These are phyloP conservation scores for Yamadazyma membranifaciens DNA, from an alignment of 1,139 yeast genomes.

Conservation along the genomic window DNA sequence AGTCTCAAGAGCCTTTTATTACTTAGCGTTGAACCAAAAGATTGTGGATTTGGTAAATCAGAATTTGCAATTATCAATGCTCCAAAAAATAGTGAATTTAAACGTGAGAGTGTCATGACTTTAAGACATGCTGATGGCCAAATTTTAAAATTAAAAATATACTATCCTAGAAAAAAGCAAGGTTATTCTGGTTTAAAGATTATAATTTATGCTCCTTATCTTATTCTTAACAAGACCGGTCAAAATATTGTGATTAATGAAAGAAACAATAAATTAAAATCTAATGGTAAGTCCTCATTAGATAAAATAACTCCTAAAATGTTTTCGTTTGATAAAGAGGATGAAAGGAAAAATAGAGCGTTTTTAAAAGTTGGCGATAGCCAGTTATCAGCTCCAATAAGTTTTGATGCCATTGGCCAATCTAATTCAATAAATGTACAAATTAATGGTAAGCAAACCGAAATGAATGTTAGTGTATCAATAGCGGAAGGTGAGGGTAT, in stretches of 20 bases:
- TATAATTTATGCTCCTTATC: conserved; percentile 79
- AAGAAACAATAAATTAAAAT: conserved; percentile 49
- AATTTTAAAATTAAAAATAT: conserved; percentile 57
- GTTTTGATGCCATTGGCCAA: conserved; percentile 91
- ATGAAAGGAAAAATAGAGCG: conserved; percentile 67
- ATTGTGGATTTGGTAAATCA: conserved; percentile 64
- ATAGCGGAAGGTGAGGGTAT: conserved; percentile 87
- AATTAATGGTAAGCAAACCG: conserved; percentile 57
- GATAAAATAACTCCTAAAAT: conserved; percentile 54
- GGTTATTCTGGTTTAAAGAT: conserved; percentile 57
- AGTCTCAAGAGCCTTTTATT: conserved; percentile 69
- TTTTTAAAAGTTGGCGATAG: conserved; percentile 69
- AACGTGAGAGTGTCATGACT: conserved; percentile 51
- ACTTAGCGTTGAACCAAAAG: conserved; percentile 67
- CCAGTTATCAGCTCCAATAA: conserved; percentile 70
- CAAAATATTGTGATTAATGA: conserved; percentile 61
- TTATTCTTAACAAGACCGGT: conserved; percentile 79
- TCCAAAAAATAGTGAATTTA: conserved; percentile 52
- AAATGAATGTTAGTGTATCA: conserved; percentile 72
- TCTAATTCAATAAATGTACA: conserved; percentile 64
- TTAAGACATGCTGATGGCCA: conserved; percentile 65
- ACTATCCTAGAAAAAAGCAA: conserved; percentile 51
- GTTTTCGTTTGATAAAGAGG: conserved; percentile 75
- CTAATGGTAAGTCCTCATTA: conserved; percentile 26
- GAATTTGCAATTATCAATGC: conserved; percentile 81